Percentiles rank a stretch among this genome's conserved stretches.
These are phyloP conservation scores for Microcyclospora pomicola DNA, from an alignment of 2,329 filamentous ascomycete genomes.

Conservation along the genomic window DNA sequence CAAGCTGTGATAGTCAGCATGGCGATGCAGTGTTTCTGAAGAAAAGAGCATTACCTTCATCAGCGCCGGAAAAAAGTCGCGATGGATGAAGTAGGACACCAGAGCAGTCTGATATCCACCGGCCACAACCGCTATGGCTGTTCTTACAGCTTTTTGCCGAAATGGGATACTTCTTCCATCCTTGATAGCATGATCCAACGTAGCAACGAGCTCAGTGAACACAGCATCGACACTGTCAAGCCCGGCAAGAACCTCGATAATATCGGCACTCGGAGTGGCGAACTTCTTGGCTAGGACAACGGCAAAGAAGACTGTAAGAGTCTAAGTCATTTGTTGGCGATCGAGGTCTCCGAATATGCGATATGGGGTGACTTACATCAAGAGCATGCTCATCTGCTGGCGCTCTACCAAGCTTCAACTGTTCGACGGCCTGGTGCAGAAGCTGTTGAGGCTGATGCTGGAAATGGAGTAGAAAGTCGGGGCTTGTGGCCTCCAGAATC, in stretches of 20 bases:
- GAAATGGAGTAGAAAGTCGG: constrained; percentile 61
- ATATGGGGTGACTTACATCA: constrained; percentile 49
- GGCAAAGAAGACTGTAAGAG: constrained; percentile 74
- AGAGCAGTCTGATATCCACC: constrained; percentile 94
- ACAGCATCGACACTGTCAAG: constrained; percentile 76
- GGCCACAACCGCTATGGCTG: constrained; percentile 70
- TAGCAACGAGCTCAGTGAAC: constrained; percentile 76
- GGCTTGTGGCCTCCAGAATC: constrained; percentile 55
- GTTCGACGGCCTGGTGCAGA: constrained; percentile 57
- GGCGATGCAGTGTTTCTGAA: not conserved
- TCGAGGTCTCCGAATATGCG: constrained; percentile 3
- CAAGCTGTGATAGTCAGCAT: constrained; percentile 41
- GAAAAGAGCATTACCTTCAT: constrained; percentile 59
- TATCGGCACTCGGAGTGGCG: constrained; percentile 86
- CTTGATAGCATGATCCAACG: constrained; percentile 69
- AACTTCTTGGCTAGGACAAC: constrained; percentile 78
- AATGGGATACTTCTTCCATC: constrained; percentile 56
- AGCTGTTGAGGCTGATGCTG: constrained; percentile 64
- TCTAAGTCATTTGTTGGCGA: constrained; percentile 46
- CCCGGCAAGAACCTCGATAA: constrained; percentile 79
- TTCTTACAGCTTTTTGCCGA: constrained; percentile 65
- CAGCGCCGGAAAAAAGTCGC: constrained; percentile 82
- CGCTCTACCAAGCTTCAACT: constrained; percentile 47
- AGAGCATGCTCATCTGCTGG: constrained; percentile 65
- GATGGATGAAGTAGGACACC: constrained; percentile 85